These are phyloP conservation scores for Linnemannia elongata DNA, from an alignment of 192 early-diverging fungal genomes.

Conservation along the genomic window DNA sequence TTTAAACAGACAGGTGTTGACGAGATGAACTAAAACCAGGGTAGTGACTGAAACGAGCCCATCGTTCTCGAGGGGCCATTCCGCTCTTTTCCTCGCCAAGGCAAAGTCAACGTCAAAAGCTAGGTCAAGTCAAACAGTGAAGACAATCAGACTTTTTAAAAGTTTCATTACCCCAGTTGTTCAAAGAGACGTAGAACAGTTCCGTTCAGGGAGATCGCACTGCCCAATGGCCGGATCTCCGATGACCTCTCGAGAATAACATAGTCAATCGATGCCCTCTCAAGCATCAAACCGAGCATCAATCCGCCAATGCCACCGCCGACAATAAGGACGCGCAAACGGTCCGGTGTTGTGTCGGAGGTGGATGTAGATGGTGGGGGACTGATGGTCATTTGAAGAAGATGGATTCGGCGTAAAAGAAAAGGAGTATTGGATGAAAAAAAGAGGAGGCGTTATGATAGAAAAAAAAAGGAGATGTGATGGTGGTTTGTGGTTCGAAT, in stretches of 20 bases:
- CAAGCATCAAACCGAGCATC: constrained; percentile 50
- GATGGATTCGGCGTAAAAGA: neutral
- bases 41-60: neutral
- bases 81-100: neutral
- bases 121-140: neutral
- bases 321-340: constrained; percentile 47
- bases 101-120: neutral
- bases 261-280: constrained; percentile 52
- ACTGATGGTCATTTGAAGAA: neutral
- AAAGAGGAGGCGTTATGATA: neutral
- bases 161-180: constrained; percentile 48
- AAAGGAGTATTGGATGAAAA: neutral
- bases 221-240: constrained; percentile 47
- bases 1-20: neutral
- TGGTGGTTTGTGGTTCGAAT: neutral
- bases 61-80: neutral
- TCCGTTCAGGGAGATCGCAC: constrained; percentile 44
- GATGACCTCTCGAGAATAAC: constrained; percentile 41
- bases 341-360: neutral
- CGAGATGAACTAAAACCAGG: neutral
- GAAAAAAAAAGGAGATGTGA: neutral
- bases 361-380: neutral
- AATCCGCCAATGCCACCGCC: constrained; percentile 58
- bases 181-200: constrained; percentile 54
- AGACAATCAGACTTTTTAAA: neutral